Evolutionary conservation across 225 moss, liverwort and hornwort genomes (phyloP), one percentile per base, ranked within the genome.

Genomic region (Polytrichum formosum): DNA sequence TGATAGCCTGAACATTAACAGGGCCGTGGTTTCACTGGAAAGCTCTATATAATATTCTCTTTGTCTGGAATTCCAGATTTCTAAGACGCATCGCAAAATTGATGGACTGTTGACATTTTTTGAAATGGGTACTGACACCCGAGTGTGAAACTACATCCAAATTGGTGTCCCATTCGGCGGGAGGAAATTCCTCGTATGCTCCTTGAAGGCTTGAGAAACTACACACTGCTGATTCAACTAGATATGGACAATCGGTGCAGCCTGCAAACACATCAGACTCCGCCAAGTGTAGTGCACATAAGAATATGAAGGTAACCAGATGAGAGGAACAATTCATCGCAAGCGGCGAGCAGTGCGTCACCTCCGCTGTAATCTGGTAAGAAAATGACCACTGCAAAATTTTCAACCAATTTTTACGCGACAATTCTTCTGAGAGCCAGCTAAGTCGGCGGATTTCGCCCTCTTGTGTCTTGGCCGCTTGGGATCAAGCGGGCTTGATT

Each of bases 381-480:
- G 63, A 54, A 74, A 46, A 46, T 46, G 16, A 46, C 46, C 46
- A 46, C 46, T 46, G 46, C 13, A 46, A 46, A 16, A 16, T 16
- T 16, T 46, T 46, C 16, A 46, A 46, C 46, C 46, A 46, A 16
- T 46, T 55, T 71, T 77, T n/a, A 71, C 68, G 31, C 72, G 74
- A 59, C 65, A 65, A 33, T 75, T 81, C 78, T 70, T 72, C 20
- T 72, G 31, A 33, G 66, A 60, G 6, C 26, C 65, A 17, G 64
- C 23, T 13, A 46, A 46, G 13, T 84, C 74, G 69, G 77, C 72
- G 75, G 84, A 73, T 46, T 20, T 75, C 27, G 61, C 71, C 73
- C 78, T 81, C 81, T 78, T 78, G 55, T 75, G 67, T 28, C 67
- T 31, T 55, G 71, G 64, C 74, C 67, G 60, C 61, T 61, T 68